Conservation (phyloP, 2,329 filamentous ascomycete species). For the Cercospora zeina region DNA sequence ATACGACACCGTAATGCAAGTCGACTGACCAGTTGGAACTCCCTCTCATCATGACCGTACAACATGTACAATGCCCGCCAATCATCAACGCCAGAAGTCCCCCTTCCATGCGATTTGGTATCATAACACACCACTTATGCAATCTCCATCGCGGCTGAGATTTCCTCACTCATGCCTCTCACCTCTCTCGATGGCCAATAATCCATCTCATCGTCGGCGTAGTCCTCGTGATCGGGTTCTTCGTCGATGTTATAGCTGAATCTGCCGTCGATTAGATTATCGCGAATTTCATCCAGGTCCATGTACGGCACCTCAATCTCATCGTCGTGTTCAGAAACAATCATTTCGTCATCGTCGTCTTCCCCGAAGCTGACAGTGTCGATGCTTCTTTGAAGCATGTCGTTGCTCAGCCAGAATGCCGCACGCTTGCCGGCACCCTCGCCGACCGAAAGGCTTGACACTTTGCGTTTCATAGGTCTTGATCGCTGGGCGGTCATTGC, state of each 20-base stretch:
- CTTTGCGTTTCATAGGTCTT: constrained; percentile 33
- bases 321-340: constrained; percentile 35
- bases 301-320: constrained; percentile 40
- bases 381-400: constrained; percentile 40
- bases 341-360: constrained; percentile 40
- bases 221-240: constrained; percentile 25
- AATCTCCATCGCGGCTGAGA: constrained; percentile 40
- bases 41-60: background rate
- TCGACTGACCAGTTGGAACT: background rate
- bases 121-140: constrained; percentile 17
- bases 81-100: background rate
- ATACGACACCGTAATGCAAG: background rate
- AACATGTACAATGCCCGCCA: constrained; percentile 6
- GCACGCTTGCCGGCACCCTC: constrained; percentile 74
- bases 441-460: constrained; percentile 42
- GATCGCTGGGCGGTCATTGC: constrained; percentile 50
- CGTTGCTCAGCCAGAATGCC: constrained; percentile 81
- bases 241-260: constrained; percentile 33
- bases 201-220: constrained; percentile 22
- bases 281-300: constrained; percentile 41
- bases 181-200: constrained; percentile 26
- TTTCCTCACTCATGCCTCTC: constrained; percentile 38
- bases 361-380: constrained; percentile 35
- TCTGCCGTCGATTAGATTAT: constrained; percentile 38
- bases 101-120: constrained; percentile 2